These are phyloP conservation scores for Poa annua DNA, from an alignment of 176 grass and related monocot genomes.

Conservation along the genomic window DNA sequence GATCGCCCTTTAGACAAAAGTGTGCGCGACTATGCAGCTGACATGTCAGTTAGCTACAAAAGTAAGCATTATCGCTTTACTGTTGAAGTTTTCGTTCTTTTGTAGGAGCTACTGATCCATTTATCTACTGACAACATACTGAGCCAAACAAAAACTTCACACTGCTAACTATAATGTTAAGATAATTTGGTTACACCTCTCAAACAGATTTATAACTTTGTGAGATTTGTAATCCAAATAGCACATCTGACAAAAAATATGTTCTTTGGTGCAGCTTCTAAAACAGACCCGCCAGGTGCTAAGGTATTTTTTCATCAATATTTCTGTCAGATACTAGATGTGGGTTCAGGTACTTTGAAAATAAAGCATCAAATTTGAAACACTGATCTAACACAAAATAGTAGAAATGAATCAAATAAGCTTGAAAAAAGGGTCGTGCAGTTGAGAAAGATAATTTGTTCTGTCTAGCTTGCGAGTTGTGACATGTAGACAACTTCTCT, in stretches of 20 bases:
- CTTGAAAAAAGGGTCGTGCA: background rate
- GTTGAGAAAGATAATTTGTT: background rate
- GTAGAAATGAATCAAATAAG: conserved; percentile 3
- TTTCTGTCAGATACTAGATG: background rate
- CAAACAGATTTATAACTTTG: background rate
- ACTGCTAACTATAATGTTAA: background rate
- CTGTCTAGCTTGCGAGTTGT: background rate
- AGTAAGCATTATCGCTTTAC: conserved; percentile 21
- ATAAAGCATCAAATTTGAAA: background rate
- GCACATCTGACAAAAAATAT: background rate
- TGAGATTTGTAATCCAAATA: background rate
- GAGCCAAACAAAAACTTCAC: background rate
- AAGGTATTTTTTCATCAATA: conserved; percentile 33
- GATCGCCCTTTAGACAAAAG: conserved; percentile 40
- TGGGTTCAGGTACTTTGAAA: background rate
- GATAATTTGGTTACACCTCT: background rate
- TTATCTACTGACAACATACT: background rate
- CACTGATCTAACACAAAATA: background rate
- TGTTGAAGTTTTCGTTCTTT: background rate
- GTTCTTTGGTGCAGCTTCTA: conserved; percentile 39
- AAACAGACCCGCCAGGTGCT: conserved; percentile 40
- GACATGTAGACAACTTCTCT: background rate
- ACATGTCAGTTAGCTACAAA: conserved; percentile 26
- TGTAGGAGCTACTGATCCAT: background rate
- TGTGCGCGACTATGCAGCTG: conserved; percentile 38